Evolutionary conservation across 768 basidiomycete species (phyloP).

Genomic region (Lyophyllum shimeji): DNA sequence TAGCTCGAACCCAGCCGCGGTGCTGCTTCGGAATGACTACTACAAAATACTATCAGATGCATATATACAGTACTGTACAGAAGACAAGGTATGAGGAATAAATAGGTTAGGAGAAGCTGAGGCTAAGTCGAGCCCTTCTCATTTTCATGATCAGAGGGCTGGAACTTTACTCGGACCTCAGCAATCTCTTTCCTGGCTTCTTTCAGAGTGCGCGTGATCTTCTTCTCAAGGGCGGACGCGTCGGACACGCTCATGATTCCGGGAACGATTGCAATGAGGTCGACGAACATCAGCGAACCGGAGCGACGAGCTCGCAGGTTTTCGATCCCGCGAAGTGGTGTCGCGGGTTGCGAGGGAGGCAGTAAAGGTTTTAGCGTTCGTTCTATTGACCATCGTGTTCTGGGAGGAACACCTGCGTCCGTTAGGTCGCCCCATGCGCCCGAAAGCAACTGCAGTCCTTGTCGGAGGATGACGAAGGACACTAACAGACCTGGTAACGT

Average conservation of each 20-base stretch:
- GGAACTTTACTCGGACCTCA: constrained; percentile 71
- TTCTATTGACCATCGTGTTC: constrained; percentile 52
- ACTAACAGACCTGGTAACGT: constrained; percentile 66
- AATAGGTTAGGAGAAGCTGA: neutral
- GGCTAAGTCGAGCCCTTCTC: neutral
- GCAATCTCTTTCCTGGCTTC: constrained; percentile 61
- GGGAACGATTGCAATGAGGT: constrained; percentile 76
- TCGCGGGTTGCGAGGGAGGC: constrained; percentile 25
- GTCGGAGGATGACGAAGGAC: constrained; percentile 84
- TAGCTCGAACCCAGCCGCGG: neutral
- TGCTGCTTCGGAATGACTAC: neutral
- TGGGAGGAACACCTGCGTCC: constrained; percentile 72
- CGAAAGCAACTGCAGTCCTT: constrained; percentile 65
- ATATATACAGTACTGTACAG: constrained; percentile 6
- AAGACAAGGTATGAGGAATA: neutral
- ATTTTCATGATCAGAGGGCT: constrained; percentile 27
- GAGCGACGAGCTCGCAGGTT: constrained; percentile 73
- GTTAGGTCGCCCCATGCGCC: constrained; percentile 81
- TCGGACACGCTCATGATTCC: constrained; percentile 55
- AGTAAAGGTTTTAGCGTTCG: constrained; percentile 57
- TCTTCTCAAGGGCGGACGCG: constrained; percentile 57
- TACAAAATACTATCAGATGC: neutral
- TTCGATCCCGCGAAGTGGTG: constrained; percentile 42
- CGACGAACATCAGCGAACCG: constrained; percentile 81
- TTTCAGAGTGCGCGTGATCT: constrained; percentile 57